Base-by-base conservation (phyloP, 139 green algal species). In the Yamagishiella unicocca region DNA sequence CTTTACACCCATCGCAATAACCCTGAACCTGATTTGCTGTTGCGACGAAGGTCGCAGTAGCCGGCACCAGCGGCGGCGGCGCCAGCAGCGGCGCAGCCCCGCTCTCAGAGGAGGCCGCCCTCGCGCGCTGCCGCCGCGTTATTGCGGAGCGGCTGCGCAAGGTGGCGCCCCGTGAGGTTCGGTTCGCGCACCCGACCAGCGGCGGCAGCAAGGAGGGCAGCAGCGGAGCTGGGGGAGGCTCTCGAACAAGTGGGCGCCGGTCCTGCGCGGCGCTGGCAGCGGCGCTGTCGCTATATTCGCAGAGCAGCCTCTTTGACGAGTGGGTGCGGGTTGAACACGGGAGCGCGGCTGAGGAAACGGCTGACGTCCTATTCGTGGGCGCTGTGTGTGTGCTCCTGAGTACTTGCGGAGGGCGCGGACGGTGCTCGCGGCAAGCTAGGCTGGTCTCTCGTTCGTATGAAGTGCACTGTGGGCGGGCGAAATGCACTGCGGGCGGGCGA, bases 291-390 rank as follows among this genome's bases (percentile, higher is more conserved):
- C 61, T 85, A 0, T 64, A 66, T n/a, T 85, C 79, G 2, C 42
- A n/a, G 2, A 17, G 77, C 25, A 38, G 77, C 25, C 61, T 75
- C 4, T 85, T 85, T 33, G 79, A 85, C 62, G 79, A 75, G 79
- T 85, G 40, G 46, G 77, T 70, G 27, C 4, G 70, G 64, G 64
- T 42, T 72, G 10, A 7, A 42, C 4, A 7, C n/a, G 27, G n/a
- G 64, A 42, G 6, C 42, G 64, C n/a, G 29, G 64, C 29, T 4
- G 17, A n/a, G 6, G 31, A 68, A 22, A n/a, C 58, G 22, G 58
- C 22, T 22, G 22, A n/a, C n/a, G n/a, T n/a, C n/a, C n/a, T n/a
- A n/a, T n/a, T n/a, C n/a, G n/a, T n/a, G n/a, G n/a, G n/a, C n/a
- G n/a, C n/a, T n/a, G n/a, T n/a, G n/a, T n/a, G n/a, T n/a, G n/a